A percentile compares a stretch with the other conserved stretches of the same genome.
Evolutionary conservation across 352 stramenopile genomes (phyloP).

Genomic region (Phytophthora multivora): DNA sequence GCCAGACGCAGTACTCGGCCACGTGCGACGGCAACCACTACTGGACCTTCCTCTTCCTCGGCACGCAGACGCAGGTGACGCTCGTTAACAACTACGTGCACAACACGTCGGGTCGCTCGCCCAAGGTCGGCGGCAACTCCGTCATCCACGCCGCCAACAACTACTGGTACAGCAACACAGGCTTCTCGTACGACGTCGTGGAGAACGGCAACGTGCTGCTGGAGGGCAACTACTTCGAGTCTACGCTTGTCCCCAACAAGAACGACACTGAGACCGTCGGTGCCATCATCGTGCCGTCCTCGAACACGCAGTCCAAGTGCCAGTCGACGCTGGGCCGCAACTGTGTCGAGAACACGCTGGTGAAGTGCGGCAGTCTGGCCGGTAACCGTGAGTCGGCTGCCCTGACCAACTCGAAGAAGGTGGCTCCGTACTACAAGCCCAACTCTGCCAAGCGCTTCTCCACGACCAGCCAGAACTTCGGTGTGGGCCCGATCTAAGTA

Average conservation of each 20-base stretch:
- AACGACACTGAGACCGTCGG: slow-evolving; percentile 15
- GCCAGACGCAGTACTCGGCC: slow-evolving; percentile 38
- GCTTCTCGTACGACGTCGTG: slow-evolving; percentile 38
- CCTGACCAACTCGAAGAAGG: slow-evolving; percentile 18
- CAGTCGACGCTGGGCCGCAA: slow-evolving; percentile 29
- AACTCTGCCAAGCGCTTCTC: slow-evolving; percentile 12
- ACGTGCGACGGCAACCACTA: slow-evolving; percentile 63
- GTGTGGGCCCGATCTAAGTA: slow-evolving; percentile 16
- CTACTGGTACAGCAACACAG: slow-evolving; percentile 48
- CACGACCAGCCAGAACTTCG: slow-evolving; percentile 29
- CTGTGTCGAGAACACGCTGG: slow-evolving; percentile 34
- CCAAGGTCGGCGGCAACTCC: slow-evolving; percentile 28
- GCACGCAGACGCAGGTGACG: slow-evolving; percentile 28
- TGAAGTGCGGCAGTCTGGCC: slow-evolving; percentile 17
- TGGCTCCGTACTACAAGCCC: slow-evolving; percentile 15
- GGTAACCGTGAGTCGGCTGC: slow-evolving; percentile 16
- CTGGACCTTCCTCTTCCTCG: slow-evolving; percentile 44
- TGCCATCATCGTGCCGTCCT: slow-evolving; percentile 17
- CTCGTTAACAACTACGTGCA: slow-evolving; percentile 46
- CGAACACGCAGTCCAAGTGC: slow-evolving; percentile 11
- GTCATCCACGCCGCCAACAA: slow-evolving; percentile 44
- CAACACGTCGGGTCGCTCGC: slow-evolving; percentile 39
- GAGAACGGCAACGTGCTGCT: slow-evolving; percentile 36
- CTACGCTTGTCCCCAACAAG: slow-evolving; percentile 15
- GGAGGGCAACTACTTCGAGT: slow-evolving; percentile 54